Evolutionary conservation across 768 basidiomycete genomes (phyloP), one percentile per base, ranked within the genome.

Genomic region (Floccularia luteovirens): DNA sequence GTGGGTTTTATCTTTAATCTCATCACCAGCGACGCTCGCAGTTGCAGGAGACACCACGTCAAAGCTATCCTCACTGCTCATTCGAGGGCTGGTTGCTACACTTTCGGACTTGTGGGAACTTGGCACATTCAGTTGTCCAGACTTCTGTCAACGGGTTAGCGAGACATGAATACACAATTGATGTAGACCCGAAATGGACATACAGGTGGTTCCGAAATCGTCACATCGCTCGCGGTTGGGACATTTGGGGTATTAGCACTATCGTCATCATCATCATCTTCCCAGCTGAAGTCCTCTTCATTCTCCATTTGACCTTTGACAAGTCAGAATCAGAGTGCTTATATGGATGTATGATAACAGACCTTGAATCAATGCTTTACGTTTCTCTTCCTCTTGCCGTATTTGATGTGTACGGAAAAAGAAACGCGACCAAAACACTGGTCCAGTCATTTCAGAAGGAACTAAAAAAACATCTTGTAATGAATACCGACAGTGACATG

Each of bases 261-360:
- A n/a, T 13, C 28, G 12, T 21, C 21, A 24, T 28, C 31, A 12
- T 48, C 40, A 6, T 41, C 41, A 8, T 36, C 89, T 55, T 92
- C 90, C 90, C 90, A 94, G 51, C 77, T 85, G 59, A 94, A 91
- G 43, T 89, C 83, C 24, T 93, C 91, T 32, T 94, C 91, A 20
- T 72, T 76, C 42, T 83, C 77, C 5, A 66, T 58, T 3, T 79
- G 67, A n/a, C 72, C 78, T 81, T 46, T 12, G 14, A 16, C n/a
- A 27, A 10, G 38, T 24, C 2, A 20, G 25, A 35, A 36, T 43
- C 36, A 31, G 31, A 32, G 8, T 10, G 36, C 8, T 31, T 1
- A 6, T 24, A 28, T 17, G 16, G 17, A 16, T 22, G 36, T 24
- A 33, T 14, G 19, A 37, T n/a, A 10, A 49, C 65, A 14, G 52